Evolutionary conservation across 164 flowering plant species (phyloP), one percentile per base, ranked within the genome.

Genomic region (Platanus orientalis): DNA sequence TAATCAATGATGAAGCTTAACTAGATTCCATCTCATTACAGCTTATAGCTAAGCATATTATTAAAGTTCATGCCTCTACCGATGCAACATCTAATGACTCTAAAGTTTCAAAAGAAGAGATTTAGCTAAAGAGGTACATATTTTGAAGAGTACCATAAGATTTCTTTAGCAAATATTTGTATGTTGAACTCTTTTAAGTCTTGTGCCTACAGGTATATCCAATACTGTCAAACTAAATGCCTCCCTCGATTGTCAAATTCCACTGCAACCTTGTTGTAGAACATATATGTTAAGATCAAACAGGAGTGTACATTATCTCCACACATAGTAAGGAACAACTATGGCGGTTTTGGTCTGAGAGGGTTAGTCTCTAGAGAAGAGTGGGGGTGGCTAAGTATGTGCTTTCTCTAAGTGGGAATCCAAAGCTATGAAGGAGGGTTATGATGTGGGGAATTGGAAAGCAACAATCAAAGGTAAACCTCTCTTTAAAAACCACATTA

Each of bases 31-130:
- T 57, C 26, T 42, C 50, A 23, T 70, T 62, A 21, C 84, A 95
- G 98, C 78, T 78, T 54, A 92, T 95, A 65, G 98, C 99, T 48
- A 87, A 87, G 70, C 98, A 95, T 79, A 79, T 95, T 61, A 87
- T 95, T 72, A 90, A 76, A 75, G 73, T 95, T 57, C 99, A 95
- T 78, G 87, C 98, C 55, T 83, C 89, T 59, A 95, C 97, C 61
- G 79, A 75, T 66, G 78, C 81, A 64, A 28, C 68, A 34, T 71
- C 81, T 4, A 69, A 66, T 57, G 89, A 84, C 42, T 56, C 69
- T 50, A 85, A 70, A 78, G 57, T 68, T 63, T 62, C 79, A n/a
- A 91, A 86, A 73, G 96, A 86, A 70, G 92, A 95, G 64, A 88
- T 90, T 69, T 92, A 97, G 99, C 82, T 95, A 48, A 95, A 90